Evolutionary conservation across 805 yeast genomes (phyloP).

Genomic region (Zygotorulaspora chibaensis): DNA sequence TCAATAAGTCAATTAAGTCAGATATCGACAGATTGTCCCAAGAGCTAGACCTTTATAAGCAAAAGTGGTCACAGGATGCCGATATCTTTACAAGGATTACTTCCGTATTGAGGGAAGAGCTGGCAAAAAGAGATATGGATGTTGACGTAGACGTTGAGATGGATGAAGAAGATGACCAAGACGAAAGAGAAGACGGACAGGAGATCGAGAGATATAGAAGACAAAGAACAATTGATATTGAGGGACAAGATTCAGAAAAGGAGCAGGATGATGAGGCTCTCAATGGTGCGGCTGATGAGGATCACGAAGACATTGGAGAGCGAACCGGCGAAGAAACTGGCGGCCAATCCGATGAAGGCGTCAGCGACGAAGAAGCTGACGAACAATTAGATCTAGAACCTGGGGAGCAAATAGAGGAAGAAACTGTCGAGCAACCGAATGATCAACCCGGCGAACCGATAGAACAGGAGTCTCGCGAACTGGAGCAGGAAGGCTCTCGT

Average conservation of each 20-base stretch:
- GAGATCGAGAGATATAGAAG: slow-evolving; percentile 10
- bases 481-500: too few relatives aligned
- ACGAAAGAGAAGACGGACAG: slow-evolving; percentile 15
- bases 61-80: slow-evolving; percentile 32
- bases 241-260: slow-evolving; percentile 6
- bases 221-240: slow-evolving; percentile 8
- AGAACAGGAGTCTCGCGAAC: too few relatives aligned
- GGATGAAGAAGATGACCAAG: slow-evolving; percentile 15
- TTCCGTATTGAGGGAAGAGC: slow-evolving; percentile 25
- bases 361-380: background rate
- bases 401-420: background rate
- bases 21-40: slow-evolving; percentile 23
- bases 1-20: slow-evolving; percentile 22
- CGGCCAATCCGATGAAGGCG: background rate
- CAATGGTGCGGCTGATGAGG: slow-evolving; percentile 2
- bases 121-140: slow-evolving; percentile 20
- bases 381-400: background rate
- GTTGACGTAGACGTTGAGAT: slow-evolving; percentile 9
- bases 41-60: slow-evolving; percentile 24
- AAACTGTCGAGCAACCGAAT: background rate
- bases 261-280: slow-evolving; percentile 2
- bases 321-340: background rate
- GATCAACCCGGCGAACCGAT: too few relatives aligned
- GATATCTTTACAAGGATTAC: slow-evolving; percentile 28
- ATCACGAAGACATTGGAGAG: background rate